These are phyloP conservation scores for Pinus tabuliformis DNA, from an alignment of 75 land plant species.

Conservation along the genomic window DNA sequence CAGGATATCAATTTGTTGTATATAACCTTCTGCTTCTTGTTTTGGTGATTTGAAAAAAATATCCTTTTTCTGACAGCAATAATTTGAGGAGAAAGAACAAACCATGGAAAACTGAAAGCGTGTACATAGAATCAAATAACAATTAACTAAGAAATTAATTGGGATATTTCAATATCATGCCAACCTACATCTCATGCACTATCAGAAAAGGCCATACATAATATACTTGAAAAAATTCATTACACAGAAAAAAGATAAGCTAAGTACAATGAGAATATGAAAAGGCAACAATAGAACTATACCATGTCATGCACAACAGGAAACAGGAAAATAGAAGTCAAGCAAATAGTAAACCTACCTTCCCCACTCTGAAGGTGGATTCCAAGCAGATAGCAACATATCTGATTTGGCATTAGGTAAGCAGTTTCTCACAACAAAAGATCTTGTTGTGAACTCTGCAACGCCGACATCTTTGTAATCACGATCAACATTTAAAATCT, in stretches of 20 bases:
- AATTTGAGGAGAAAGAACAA: no score
- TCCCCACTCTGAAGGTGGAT: slow-evolving; percentile 96
- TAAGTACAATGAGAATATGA: background rate
- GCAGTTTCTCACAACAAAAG: slow-evolving; percentile 89
- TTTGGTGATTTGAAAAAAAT: no score
- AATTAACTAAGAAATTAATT: background rate
- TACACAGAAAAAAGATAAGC: background rate
- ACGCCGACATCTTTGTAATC: slow-evolving; percentile 96
- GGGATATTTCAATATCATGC: background rate
- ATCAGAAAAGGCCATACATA: background rate
- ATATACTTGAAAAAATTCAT: background rate
- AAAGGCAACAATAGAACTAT: background rate
- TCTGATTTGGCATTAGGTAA: slow-evolving; percentile 83
- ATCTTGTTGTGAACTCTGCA: slow-evolving; percentile 80
- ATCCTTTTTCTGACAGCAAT: no score
- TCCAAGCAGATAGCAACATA: slow-evolving; percentile 93
- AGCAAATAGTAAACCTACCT: slow-evolving; percentile 46
- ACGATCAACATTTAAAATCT: slow-evolving; percentile 94
- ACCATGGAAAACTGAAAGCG: background rate
- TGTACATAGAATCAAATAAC: background rate
- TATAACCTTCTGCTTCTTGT: no score
- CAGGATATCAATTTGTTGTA: no score
- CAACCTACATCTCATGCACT: background rate
- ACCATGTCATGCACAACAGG: background rate
- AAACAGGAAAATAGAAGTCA: background rate